Evolutionary conservation across 2,329 filamentous ascomycete genomes (phyloP).

Genomic region (Dothistroma pini): DNA sequence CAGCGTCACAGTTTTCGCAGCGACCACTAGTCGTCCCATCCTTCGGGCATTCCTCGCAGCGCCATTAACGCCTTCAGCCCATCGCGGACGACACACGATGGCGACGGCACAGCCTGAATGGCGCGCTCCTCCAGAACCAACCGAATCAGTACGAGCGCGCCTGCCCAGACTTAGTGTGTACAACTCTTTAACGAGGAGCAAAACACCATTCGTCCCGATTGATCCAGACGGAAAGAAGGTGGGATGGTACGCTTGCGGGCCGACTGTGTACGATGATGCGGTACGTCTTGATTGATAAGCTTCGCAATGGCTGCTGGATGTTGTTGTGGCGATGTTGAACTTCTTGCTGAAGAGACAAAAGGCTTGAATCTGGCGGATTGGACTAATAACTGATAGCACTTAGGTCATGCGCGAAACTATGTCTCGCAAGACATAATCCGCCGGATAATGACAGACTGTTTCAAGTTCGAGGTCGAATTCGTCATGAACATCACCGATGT

Average conservation of each 20-base stretch:
- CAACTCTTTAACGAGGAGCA: slow-evolving; percentile 73
- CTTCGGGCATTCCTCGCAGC: slow-evolving; percentile 8
- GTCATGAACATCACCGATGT: slow-evolving; percentile 92
- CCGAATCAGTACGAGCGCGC: slow-evolving; percentile 20
- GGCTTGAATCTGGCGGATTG: not conserved
- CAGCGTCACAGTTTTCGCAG: not conserved
- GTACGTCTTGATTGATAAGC: not conserved
- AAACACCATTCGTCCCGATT: slow-evolving; percentile 70
- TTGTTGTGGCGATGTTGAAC: slow-evolving; percentile 7
- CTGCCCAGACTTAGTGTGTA: slow-evolving; percentile 66
- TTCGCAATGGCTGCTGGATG: not conserved
- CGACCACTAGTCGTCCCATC: slow-evolving; percentile 3
- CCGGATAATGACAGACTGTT: slow-evolving; percentile 77
- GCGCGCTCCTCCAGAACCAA: slow-evolving; percentile 35
- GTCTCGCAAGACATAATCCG: slow-evolving; percentile 85
- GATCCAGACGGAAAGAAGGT: slow-evolving; percentile 65
- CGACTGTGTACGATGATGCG: slow-evolving; percentile 74
- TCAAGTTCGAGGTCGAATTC: slow-evolving; percentile 76
- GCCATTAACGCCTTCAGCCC: not conserved
- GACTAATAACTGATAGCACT: slow-evolving; percentile 45
- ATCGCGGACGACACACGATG: slow-evolving; percentile 7
- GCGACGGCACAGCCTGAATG: slow-evolving; percentile 30
- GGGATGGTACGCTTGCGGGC: slow-evolving; percentile 86
- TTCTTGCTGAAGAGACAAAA: slow-evolving; percentile 4
- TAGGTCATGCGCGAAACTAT: slow-evolving; percentile 86